These are phyloP conservation scores for Emergomyces orientalis DNA, from an alignment of 2,329 filamentous ascomycete genomes.

Conservation along the genomic window DNA sequence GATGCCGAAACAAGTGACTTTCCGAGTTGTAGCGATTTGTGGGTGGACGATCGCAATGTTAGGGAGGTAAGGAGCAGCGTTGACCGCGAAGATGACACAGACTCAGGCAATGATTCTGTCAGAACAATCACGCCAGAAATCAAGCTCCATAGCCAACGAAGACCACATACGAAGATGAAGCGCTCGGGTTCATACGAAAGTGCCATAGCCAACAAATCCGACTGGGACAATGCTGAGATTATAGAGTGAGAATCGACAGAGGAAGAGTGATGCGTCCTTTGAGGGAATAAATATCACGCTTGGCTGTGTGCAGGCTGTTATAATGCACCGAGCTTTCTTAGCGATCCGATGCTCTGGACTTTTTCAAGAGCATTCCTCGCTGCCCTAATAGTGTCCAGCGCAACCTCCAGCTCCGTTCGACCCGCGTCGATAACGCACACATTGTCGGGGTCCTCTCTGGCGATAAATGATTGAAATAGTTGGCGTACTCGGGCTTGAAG, in stretches of 20 bases:
- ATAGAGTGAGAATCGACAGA: conserved; percentile 26
- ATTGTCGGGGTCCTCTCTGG: conserved; percentile 41
- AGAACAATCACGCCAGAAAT: neutral
- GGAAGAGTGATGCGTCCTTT: neutral
- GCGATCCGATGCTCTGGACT: conserved; percentile 26
- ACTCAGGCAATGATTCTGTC: neutral
- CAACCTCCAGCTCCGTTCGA: conserved; percentile 43
- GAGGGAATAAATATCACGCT: neutral
- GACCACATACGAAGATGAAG: neutral
- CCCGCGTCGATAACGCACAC: conserved; percentile 50
- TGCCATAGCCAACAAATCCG: conserved; percentile 44
- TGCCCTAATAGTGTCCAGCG: conserved; percentile 29
- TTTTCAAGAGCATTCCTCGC: conserved; percentile 25
- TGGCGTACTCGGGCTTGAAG: conserved; percentile 73
- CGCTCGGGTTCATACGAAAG: conserved; percentile 13
- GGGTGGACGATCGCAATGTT: neutral
- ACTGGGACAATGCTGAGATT: conserved; percentile 42
- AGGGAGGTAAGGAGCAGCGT: neutral
- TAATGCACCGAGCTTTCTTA: conserved; percentile 29
- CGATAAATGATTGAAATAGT: conserved; percentile 54
- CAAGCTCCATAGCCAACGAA: neutral
- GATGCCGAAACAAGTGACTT: neutral
- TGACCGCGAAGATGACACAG: neutral
- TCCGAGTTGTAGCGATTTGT: neutral
- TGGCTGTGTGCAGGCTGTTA: conserved; percentile 11